Conservation (phyloP, 169 alveolate species). For the Miamiensis avidus region DNA sequence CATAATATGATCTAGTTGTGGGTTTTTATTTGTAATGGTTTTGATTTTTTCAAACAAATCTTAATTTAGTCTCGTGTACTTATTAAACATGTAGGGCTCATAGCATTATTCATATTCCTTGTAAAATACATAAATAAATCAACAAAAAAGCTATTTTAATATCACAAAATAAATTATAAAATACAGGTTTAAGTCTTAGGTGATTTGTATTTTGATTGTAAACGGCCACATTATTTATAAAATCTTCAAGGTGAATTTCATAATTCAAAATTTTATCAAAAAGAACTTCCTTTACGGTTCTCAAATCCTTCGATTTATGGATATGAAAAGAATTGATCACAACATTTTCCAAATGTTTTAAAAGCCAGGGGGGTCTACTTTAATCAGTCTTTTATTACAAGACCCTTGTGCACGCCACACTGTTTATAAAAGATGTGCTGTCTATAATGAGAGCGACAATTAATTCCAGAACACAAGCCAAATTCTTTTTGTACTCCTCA, state of each 20-base stretch:
- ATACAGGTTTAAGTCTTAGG: not conserved
- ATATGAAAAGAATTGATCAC: conserved; percentile 15
- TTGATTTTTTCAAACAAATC: conserved; percentile 17
- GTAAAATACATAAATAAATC: no score
- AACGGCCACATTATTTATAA: conserved; percentile 1
- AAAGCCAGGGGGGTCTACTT: conserved; percentile 3
- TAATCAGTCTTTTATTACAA: conserved; percentile 1
- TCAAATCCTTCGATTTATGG: conserved; percentile 14
- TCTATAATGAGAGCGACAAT: not conserved
- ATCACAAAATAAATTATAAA: not conserved
- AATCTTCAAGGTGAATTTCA: conserved; percentile 14
- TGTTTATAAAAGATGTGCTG: conserved; percentile 5
- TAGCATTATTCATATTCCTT: conserved; percentile 17
- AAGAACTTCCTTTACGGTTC: conserved; percentile 8
- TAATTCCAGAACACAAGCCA: conserved; percentile 9
- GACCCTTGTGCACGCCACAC: conserved; percentile 11
- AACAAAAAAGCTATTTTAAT: not conserved
- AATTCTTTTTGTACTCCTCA: not conserved
- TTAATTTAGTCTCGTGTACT: conserved; percentile 4
- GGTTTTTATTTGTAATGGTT: not conserved
- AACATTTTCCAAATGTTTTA: conserved; percentile 2
- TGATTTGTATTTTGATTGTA: not conserved
- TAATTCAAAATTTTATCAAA: conserved; percentile 26
- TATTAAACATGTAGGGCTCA: conserved; percentile 20
- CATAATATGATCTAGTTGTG: conserved; percentile 3